Percentiles rank a stretch among this genome's conserved stretches.
phyloP scores from a whole-genome alignment of 2,329 filamentous ascomycete genomes.

The Corinectria fuckeliana region DNA sequence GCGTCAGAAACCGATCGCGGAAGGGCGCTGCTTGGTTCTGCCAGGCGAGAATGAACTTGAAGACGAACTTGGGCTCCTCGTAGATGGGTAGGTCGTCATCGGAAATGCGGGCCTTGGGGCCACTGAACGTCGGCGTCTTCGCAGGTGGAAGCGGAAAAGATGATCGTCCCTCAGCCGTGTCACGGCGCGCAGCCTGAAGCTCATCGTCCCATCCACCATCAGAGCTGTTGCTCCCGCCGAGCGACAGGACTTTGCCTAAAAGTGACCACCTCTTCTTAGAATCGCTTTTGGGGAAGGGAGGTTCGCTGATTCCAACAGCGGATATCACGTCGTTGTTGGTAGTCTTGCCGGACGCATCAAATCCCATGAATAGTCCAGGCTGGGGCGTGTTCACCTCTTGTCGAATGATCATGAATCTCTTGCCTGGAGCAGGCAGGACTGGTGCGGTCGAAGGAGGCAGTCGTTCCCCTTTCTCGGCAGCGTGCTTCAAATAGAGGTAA shows the following conservation, averaged over 20 bases:
- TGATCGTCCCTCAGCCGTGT: conserved; percentile 23
- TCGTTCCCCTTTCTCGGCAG: conserved; percentile 62
- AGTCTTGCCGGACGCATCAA: conserved; percentile 53
- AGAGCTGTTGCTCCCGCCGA: conserved; percentile 29
- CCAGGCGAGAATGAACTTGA: conserved; percentile 78
- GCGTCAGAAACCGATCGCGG: conserved; percentile 67
- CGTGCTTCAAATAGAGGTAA: conserved; percentile 76
- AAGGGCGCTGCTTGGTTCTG: conserved; percentile 60
- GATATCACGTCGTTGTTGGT: conserved; percentile 32
- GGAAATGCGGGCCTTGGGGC: conserved; percentile 45
- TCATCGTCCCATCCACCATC: conserved; percentile 49
- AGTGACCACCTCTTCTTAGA: conserved; percentile 69
- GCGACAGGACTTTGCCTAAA: conserved; percentile 66
- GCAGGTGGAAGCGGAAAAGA: conserved; percentile 42
- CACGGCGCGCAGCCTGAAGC: conserved; percentile 45
- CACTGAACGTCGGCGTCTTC: conserved; percentile 43
- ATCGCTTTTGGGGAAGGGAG: conserved; percentile 41
- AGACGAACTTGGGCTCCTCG: conserved; percentile 66
- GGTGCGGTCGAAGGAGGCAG: conserved; percentile 76
- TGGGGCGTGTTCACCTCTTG: conserved; percentile 67
- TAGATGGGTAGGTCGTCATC: conserved; percentile 62
- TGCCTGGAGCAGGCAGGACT: conserved; percentile 84
- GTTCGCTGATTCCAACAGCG: conserved; percentile 35
- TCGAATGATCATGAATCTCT: conserved; percentile 86
- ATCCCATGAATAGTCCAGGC: conserved; percentile 55